These are phyloP conservation scores for Ilex asprella DNA, from an alignment of 257 asterid species.

Conservation along the genomic window DNA sequence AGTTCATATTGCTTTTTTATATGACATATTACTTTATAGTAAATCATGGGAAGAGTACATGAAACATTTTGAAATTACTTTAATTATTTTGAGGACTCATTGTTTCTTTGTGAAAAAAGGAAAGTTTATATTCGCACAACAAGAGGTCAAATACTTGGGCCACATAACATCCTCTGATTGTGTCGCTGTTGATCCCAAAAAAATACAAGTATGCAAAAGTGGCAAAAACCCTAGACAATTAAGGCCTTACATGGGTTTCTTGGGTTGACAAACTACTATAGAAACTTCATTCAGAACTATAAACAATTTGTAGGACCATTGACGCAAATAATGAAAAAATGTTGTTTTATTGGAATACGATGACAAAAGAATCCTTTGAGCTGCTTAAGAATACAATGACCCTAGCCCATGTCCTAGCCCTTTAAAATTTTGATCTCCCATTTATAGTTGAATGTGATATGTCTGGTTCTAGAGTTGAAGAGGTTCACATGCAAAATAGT, in stretches of 20 bases:
- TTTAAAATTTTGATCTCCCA: background rate
- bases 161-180: background rate
- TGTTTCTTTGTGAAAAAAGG: background rate
- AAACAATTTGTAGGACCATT: background rate
- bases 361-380: background rate
- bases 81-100: background rate
- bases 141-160: background rate
- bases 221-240: background rate
- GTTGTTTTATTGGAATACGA: background rate
- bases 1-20: background rate
- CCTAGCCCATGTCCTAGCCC: background rate
- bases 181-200: background rate
- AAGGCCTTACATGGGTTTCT: background rate
- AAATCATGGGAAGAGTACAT: background rate
- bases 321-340: background rate
- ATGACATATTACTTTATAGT: constrained; percentile 5
- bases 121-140: background rate
- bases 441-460: background rate
- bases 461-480: background rate
- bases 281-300: background rate
- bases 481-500: background rate
- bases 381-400: background rate
- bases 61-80: background rate
- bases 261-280: background rate
- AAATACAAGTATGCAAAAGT: background rate